Base-by-base conservation (phyloP, 2,329 filamentous ascomycete genomes). In the Arthrobotrys sphaeroides region DNA sequence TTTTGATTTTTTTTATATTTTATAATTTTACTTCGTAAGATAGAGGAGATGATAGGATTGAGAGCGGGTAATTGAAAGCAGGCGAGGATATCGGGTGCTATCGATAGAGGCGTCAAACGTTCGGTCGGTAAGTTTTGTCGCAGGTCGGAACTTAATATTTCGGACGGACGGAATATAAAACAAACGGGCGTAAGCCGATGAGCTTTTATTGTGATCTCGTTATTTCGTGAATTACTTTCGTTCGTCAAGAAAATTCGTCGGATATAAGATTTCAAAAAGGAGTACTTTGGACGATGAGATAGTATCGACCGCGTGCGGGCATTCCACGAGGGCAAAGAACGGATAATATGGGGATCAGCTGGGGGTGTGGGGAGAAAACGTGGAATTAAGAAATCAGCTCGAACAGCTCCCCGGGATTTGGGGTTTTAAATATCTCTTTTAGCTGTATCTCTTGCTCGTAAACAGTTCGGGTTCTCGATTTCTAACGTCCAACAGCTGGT, bases 111-210 rank as follows among this genome's bases (percentile, higher is more conserved):
- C n/a, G n/a, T n/a, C n/a, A n/a, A n/a, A n/a, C n/a, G n/a, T n/a
- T n/a, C n/a, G n/a, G 16, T 9, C 18, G 22, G 43, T 43, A 6
- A 24, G 16, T n/a, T 13, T 51, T 40, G 51, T 60, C 65, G 65
- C 65, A 22, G 28, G 53, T 69, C 65, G 65, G 65, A 69, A 61
- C 43, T 51, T 42, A 42, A 53, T 42, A 43, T 45, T 36, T 38
- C 24, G 5, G 18, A 16, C 6, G n/a, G 40, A n/a, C 3, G 40
- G 3, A 5, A 22, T n/a, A n/a, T n/a, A n/a, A n/a, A n/a, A n/a
- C n/a, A n/a, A n/a, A n/a, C n/a, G n/a, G n/a, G n/a, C n/a, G n/a
- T n/a, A n/a, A n/a, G n/a, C n/a, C n/a, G n/a, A n/a, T n/a, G n/a
- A n/a, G n/a, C n/a, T 47, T 47, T 47, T 9, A 28, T 12, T 33